A percentile compares a stretch with the other conserved stretches of the same genome.
Evolutionary conservation across 768 basidiomycete genomes (phyloP).

Genomic region (Xerocomus brunneocitrinus): DNA sequence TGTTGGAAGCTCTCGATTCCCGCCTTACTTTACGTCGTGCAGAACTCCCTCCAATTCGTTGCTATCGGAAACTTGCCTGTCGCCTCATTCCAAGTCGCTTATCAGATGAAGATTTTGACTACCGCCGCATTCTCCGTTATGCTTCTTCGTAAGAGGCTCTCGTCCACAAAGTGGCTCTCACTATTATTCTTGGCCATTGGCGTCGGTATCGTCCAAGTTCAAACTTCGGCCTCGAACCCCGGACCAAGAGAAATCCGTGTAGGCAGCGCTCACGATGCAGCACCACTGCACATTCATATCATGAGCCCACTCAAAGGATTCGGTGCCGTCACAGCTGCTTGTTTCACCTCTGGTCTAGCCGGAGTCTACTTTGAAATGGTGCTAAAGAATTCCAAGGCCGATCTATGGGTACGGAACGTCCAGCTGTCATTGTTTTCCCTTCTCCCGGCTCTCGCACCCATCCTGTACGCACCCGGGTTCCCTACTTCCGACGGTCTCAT

Average conservation of each 20-base stretch:
- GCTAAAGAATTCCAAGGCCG: conserved; percentile 75
- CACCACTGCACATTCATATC: conserved; percentile 54
- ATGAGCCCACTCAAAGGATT: conserved; percentile 85
- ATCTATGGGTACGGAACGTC: conserved; percentile 88
- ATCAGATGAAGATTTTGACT: conserved; percentile 98
- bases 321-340: conserved; percentile 76
- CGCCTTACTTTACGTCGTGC: conserved; percentile 91
- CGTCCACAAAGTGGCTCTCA: conserved; percentile 77
- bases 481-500: conserved; percentile 47
- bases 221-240: conserved; percentile 45
- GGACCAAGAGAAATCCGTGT: conserved; percentile 39
- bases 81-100: conserved; percentile 96
- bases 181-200: conserved; percentile 87
- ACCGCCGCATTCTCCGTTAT: conserved; percentile 90
- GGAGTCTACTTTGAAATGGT: conserved; percentile 96
- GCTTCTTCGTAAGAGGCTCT: conserved; percentile 72
- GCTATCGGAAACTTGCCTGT: conserved; percentile 93
- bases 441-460: conserved; percentile 80
- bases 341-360: conserved; percentile 85
- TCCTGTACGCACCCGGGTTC: conserved; percentile 52
- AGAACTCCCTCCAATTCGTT: conserved; percentile 96
- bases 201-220: conserved; percentile 93
- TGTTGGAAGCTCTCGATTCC: conserved; percentile 99
- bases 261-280: conserved; percentile 66
- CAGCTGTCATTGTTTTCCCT: conserved; percentile 88